These are phyloP conservation scores for Eucalyptus marginata DNA, from an alignment of 345 rosid species.

Conservation along the genomic window DNA sequence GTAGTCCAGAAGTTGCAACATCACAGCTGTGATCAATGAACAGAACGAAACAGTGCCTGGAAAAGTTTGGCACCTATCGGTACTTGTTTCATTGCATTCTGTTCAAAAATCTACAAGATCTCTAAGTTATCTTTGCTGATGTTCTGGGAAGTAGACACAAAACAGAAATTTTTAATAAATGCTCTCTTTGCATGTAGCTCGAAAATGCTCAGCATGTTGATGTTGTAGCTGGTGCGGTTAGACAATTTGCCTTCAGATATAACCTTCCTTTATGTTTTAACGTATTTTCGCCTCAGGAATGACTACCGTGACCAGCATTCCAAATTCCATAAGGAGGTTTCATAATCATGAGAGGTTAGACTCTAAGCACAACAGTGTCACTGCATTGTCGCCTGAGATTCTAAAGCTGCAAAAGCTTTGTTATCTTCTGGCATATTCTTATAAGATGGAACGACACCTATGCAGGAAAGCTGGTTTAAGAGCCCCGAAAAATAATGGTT, in stretches of 20 bases:
- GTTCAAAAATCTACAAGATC: background rate
- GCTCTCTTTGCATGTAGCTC: background rate
- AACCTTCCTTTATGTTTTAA: background rate
- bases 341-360: background rate
- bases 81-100: background rate
- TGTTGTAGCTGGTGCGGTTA: background rate
- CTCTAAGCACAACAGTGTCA: background rate
- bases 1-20: background rate
- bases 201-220: background rate
- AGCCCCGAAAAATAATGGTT: background rate
- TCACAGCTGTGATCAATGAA: background rate
- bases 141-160: background rate
- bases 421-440: too few species aligned
- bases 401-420: background rate
- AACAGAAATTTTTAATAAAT: too few species aligned
- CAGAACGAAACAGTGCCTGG: background rate
- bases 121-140: background rate
- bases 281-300: background rate
- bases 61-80: background rate
- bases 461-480: background rate
- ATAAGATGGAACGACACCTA: background rate
- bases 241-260: background rate
- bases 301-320: background rate
- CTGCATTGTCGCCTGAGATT: background rate
- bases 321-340: background rate